These are phyloP conservation scores for Aspergillus uvarum DNA, from an alignment of 2,329 filamentous ascomycete species.

Conservation along the genomic window DNA sequence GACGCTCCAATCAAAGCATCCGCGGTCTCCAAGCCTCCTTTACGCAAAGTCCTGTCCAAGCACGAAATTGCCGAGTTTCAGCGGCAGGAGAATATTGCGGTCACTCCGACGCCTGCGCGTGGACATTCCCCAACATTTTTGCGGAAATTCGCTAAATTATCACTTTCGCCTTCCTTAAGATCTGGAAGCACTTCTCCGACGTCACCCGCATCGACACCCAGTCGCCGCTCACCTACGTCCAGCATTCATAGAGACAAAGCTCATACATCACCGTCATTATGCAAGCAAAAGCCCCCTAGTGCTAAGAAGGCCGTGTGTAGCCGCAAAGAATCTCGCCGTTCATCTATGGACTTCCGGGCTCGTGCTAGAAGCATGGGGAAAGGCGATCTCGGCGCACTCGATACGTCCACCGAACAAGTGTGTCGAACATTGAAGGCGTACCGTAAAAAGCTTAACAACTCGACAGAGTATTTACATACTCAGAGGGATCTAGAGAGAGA, in stretches of 20 bases:
- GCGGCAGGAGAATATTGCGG: constrained; percentile 47
- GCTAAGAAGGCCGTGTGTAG: constrained; percentile 30
- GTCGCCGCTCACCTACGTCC: constrained; percentile 33
- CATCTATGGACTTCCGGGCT: constrained; percentile 53
- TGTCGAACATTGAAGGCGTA: constrained; percentile 59
- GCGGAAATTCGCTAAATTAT: constrained; percentile 56
- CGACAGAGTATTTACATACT: constrained; percentile 49
- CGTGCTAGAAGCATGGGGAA: constrained; percentile 42
- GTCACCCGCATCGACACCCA: constrained; percentile 32
- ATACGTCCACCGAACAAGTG: constrained; percentile 57
- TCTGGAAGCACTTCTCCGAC: constrained; percentile 30
- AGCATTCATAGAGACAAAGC: constrained; percentile 26
- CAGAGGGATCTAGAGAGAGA: constrained; percentile 59
- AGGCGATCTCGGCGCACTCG: constrained; percentile 49
- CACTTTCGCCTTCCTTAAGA: constrained; percentile 43
- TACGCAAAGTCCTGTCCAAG: constrained; percentile 82
- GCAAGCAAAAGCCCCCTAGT: constrained; percentile 35
- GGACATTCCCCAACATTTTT: constrained; percentile 51
- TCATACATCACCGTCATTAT: constrained; percentile 42
- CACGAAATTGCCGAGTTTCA: constrained; percentile 81
- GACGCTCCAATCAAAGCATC: constrained; percentile 47
- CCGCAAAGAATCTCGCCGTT: constrained; percentile 41
- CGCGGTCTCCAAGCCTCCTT: constrained; percentile 65
- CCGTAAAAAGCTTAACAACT: constrained; percentile 56
- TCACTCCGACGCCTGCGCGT: constrained; percentile 45